phyloP scores from a whole-genome alignment of 495 filamentous ascomycete genomes.

The Staphylotrichum tortipilum region DNA sequence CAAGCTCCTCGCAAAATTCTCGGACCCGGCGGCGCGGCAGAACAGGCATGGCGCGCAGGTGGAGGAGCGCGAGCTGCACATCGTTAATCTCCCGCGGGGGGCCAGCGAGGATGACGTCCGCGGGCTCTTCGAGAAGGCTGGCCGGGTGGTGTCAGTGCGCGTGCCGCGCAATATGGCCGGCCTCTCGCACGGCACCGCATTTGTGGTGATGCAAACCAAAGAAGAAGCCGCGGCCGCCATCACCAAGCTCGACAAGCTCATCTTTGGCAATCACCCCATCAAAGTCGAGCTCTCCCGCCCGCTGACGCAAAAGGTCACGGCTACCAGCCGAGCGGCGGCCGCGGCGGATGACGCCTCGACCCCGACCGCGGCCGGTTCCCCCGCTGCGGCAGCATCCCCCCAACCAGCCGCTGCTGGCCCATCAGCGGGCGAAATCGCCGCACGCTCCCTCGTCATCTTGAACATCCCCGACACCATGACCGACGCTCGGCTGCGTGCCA shows the following conservation, averaged over 20 bases:
- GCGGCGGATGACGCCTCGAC: slow-evolving; percentile 8
- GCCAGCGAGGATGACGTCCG: slow-evolving; percentile 59
- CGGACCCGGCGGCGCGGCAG: slow-evolving; percentile 69
- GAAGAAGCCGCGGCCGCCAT: slow-evolving; percentile 60
- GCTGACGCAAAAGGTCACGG: slow-evolving; percentile 35
- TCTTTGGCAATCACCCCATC: slow-evolving; percentile 59
- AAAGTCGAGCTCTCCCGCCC: slow-evolving; percentile 55
- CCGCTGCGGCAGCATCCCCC: not conserved
- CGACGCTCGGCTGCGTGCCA: slow-evolving; percentile 56
- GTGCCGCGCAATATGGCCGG: slow-evolving; percentile 56
- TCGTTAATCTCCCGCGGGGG: slow-evolving; percentile 61
- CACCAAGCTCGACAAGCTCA: slow-evolving; percentile 59
- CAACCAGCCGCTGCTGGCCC: slow-evolving; percentile 16
- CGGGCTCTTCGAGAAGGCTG: slow-evolving; percentile 64
- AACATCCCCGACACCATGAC: slow-evolving; percentile 66
- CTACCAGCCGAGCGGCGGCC: slow-evolving; percentile 21
- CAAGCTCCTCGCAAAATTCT: slow-evolving; percentile 69
- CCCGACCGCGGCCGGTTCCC: slow-evolving; percentile 27
- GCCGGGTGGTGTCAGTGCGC: slow-evolving; percentile 59
- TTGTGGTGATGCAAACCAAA: slow-evolving; percentile 66
- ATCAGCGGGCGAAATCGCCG: slow-evolving; percentile 27
- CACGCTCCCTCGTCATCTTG: slow-evolving; percentile 54
- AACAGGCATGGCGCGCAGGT: slow-evolving; percentile 70
- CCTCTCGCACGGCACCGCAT: slow-evolving; percentile 63
- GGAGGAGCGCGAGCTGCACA: slow-evolving; percentile 81